Evolutionary conservation across 768 basidiomycete species (phyloP), one percentile per base, ranked within the genome.

Genomic region (Phaeotremella fagi): DNA sequence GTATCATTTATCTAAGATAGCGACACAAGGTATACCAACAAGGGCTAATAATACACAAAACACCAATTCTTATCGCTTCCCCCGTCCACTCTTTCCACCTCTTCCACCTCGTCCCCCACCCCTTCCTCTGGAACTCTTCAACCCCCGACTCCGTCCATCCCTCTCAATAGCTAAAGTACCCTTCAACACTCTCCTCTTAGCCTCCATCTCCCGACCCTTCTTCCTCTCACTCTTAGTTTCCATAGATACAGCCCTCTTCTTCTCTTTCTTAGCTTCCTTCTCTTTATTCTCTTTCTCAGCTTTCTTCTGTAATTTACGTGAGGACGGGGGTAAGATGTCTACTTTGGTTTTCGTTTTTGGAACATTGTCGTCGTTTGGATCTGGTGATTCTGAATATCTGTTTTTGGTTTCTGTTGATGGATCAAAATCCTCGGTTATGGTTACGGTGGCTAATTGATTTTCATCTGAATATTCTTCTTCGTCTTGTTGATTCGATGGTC

Each of bases 361-460:
- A 14, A 80, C 27, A 81, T 78, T 68, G n/a, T 42, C 46, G 26
- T 18, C 43, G 20, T 48, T 35, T 22, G 7, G 23, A 16, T 35
- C 55, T 44, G 28, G 5, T n/a, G 15, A 38, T 23, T 16, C 45
- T 55, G 25, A 35, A 22, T 24, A 26, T 29, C 5, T 35, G 41
- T 22, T 1, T 22, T 20, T 16, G 38, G 41, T 7, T 35, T 22
- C 3, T 33, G 20, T 50, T 78, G 74, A 63, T 82, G 87, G 83
- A 71, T 92, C 88, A 71, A 94, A 88, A 71, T 95, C 89, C 70
- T 95, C 88, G 14, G 88, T 84, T 45, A 95, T 84, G 15, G 90
- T 91, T 41, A 95, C 90, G 16, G 87, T 89, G 41, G 91, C 88
- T 27, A 88, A 79, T 55, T 85, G 81, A 66, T 91, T 85, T 64